Evolutionary conservation across 805 yeast species (phyloP).

Genomic region (Trichomonascus vanleenenianus): DNA sequence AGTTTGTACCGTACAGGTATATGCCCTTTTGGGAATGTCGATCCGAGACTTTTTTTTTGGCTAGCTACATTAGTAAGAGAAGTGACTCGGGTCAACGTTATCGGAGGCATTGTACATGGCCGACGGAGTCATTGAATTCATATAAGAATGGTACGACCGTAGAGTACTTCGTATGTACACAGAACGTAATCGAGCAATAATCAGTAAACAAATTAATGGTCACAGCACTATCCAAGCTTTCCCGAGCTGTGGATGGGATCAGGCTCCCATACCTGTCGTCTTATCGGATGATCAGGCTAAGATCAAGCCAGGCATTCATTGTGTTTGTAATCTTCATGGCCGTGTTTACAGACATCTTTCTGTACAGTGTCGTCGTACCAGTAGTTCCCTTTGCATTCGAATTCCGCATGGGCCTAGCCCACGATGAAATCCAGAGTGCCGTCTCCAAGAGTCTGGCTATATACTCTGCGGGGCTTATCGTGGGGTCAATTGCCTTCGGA

Average conservation of each 20-base stretch:
- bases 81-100: too few species aligned
- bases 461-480: slow-evolving; percentile 28
- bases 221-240: too few species aligned
- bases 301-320: slow-evolving; percentile 11
- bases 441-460: slow-evolving; percentile 25
- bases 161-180: too few species aligned
- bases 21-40: too few species aligned
- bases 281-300: not conserved
- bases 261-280: not conserved
- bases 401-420: slow-evolving; percentile 22
- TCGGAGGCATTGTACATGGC: too few species aligned
- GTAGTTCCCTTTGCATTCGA: slow-evolving; percentile 28
- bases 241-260: not conserved
- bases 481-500: slow-evolving; percentile 25
- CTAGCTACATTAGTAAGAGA: too few species aligned
- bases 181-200: too few species aligned
- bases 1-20: too few species aligned
- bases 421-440: slow-evolving; percentile 21
- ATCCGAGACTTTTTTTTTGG: too few species aligned
- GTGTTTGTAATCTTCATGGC: slow-evolving; percentile 26
- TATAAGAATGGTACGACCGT: too few species aligned
- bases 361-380: slow-evolving; percentile 28
- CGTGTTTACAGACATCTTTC: slow-evolving; percentile 27
- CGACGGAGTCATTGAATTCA: too few species aligned
- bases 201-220: too few species aligned